Evolutionary conservation across 2,329 filamentous ascomycete genomes (phyloP).

Genomic region (Penicillium sp.): DNA sequence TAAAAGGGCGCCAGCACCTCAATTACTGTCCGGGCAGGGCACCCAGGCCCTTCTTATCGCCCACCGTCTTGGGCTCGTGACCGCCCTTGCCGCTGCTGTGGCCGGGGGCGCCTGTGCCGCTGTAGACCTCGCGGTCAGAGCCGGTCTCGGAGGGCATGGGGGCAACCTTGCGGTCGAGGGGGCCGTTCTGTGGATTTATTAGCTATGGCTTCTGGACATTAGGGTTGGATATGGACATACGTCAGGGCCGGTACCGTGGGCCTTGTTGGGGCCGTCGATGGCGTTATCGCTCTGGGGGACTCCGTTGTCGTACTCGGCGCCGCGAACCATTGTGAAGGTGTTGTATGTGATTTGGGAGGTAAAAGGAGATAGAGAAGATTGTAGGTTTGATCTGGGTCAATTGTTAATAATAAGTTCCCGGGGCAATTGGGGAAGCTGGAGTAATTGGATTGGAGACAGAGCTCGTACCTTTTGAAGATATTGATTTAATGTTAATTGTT

Average conservation of each 20-base stretch:
- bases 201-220: background rate
- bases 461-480: background rate
- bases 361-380: background rate
- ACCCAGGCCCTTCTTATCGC: constrained; percentile 34
- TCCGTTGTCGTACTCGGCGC: constrained; percentile 38
- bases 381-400: background rate
- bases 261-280: constrained; percentile 33
- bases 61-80: constrained; percentile 32
- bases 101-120: constrained; percentile 24
- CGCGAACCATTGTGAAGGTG: constrained; percentile 36
- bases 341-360: background rate
- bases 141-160: constrained; percentile 33
- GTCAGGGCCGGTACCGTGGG: constrained; percentile 32
- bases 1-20: background rate
- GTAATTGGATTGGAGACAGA: background rate
- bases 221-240: constrained; percentile 17
- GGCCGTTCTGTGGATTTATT: constrained; percentile 21
- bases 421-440: background rate
- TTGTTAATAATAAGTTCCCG: background rate
- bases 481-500: background rate
- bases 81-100: constrained; percentile 35
- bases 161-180: constrained; percentile 33
- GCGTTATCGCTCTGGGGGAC: constrained; percentile 39
- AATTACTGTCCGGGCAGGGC: constrained; percentile 12
- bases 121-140: constrained; percentile 24